Evolutionary conservation across 2,329 filamentous ascomycete genomes (phyloP), one percentile per base, ranked within the genome.

Genomic region (Fusarium siculi): DNA sequence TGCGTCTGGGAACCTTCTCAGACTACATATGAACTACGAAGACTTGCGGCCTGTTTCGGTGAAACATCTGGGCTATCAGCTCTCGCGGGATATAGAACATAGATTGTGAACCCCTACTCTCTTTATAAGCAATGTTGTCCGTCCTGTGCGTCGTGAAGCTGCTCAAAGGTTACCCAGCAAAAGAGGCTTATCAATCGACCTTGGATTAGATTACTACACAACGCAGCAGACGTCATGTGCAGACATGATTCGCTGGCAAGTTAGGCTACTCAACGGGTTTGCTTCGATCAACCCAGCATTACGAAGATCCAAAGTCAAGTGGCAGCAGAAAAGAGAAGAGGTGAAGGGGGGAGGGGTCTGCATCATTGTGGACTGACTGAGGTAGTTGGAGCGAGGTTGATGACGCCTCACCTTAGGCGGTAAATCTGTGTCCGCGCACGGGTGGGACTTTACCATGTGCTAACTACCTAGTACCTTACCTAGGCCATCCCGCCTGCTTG

Each of bases 341-440:
- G 18, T 53, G 63, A 69, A 30, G 28, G 28, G 28, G 55, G 61
- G 58, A 30, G 30, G 60, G 57, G 34, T 46, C 74, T 70, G 74
- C 75, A 77, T 77, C 76, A 77, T 78, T 75, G 76, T 78, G 76
- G 76, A 74, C 76, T 78, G 76, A 78, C 76, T 77, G 76, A 78
- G 76, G 50, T 64, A 58, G 66, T 64, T 65, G 66, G 74, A 74
- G 71, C 71, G 76, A 78, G 58, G 43, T 68, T 62, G 67, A 77
- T 75, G 76, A 76, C 76, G 66, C 76, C 71, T 72, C 76, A 63
- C 59, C 64, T 60, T 71, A 70, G 68, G 63, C 62, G 71, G 67
- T 56, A 74, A 70, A 66, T 61, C 34, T 59, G 63, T 72, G 47
- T 65, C 64, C 58, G 66, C 52, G 56, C 53, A 54, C 21, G 32